Evolutionary conservation across 2,329 filamentous ascomycete genomes (phyloP).

Genomic region (Sarocladiaceae sp.): DNA sequence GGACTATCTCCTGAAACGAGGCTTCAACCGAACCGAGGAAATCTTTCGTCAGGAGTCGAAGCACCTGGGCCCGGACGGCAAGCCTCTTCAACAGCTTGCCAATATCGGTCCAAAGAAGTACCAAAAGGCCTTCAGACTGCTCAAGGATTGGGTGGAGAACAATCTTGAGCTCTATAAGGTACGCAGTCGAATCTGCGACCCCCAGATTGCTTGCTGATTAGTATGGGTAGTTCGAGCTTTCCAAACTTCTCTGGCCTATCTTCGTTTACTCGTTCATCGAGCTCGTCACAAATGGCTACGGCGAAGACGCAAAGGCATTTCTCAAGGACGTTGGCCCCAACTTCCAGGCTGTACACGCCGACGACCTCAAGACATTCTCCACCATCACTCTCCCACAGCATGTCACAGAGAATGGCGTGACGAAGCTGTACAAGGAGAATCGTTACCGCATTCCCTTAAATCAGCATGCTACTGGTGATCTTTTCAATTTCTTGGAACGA

Average conservation of each 20-base stretch:
- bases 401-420: constrained; percentile 66
- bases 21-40: constrained; percentile 87
- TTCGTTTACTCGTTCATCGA: constrained; percentile 91
- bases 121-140: constrained; percentile 62
- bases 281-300: constrained; percentile 65
- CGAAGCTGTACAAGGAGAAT: constrained; percentile 75
- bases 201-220: no score
- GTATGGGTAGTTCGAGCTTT: constrained; percentile 76
- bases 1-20: constrained; percentile 92
- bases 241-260: constrained; percentile 82
- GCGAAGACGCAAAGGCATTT: constrained; percentile 67
- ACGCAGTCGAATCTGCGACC: constrained; percentile 20
- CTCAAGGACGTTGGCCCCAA: constrained; percentile 58
- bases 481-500: constrained; percentile 85
- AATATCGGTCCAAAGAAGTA: constrained; percentile 73
- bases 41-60: constrained; percentile 87
- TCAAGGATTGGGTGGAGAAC: constrained; percentile 82
- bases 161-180: constrained; percentile 93
- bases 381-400: constrained; percentile 73
- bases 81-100: constrained; percentile 63
- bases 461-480: constrained; percentile 70
- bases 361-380: constrained; percentile 72
- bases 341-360: constrained; percentile 72
- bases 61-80: constrained; percentile 72
- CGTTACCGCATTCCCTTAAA: constrained; percentile 91